These are phyloP conservation scores for Macroventuria anomochaeta DNA, from an alignment of 2,329 filamentous ascomycete species.

Conservation along the genomic window DNA sequence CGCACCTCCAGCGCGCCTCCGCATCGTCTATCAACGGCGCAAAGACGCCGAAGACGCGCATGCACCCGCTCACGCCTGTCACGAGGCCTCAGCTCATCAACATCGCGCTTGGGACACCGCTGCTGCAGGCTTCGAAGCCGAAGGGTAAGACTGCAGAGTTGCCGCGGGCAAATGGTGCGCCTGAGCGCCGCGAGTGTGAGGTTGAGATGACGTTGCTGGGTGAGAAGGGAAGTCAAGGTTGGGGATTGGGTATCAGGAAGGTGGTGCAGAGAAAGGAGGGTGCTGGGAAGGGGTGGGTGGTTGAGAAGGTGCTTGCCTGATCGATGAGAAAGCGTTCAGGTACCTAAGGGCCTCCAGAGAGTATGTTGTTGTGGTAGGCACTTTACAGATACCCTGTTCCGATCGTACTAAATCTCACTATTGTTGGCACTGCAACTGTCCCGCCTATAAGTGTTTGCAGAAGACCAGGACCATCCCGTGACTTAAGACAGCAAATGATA, in stretches of 20 bases:
- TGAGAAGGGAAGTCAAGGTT: conserved; percentile 72
- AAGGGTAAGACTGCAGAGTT: conserved; percentile 76
- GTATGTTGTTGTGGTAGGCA: background rate
- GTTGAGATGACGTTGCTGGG: conserved; percentile 79
- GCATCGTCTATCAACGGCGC: conserved; percentile 51
- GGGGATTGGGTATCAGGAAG: conserved; percentile 85
- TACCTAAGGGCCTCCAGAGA: background rate
- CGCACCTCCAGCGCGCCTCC: conserved; percentile 76
- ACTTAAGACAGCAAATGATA: too few species aligned
- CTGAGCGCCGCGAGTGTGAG: conserved; percentile 74
- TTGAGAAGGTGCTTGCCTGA: conserved; percentile 60
- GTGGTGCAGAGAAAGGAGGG: conserved; percentile 78
- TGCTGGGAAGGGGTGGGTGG: conserved; percentile 73
- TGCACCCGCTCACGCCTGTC: conserved; percentile 85
- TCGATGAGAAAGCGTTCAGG: background rate
- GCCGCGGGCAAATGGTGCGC: conserved; percentile 45
- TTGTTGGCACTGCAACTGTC: too few species aligned
- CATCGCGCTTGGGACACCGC: conserved; percentile 82
- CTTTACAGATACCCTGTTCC: background rate
- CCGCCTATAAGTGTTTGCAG: too few species aligned
- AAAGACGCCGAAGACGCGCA: conserved; percentile 69
- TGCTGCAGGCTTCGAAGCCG: conserved; percentile 86
- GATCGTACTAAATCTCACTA: background rate
- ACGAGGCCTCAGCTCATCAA: conserved; percentile 76
- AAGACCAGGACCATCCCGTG: too few species aligned